Base-by-base conservation (phyloP, 257 asterid species). In the Paulownia fortunei region DNA sequence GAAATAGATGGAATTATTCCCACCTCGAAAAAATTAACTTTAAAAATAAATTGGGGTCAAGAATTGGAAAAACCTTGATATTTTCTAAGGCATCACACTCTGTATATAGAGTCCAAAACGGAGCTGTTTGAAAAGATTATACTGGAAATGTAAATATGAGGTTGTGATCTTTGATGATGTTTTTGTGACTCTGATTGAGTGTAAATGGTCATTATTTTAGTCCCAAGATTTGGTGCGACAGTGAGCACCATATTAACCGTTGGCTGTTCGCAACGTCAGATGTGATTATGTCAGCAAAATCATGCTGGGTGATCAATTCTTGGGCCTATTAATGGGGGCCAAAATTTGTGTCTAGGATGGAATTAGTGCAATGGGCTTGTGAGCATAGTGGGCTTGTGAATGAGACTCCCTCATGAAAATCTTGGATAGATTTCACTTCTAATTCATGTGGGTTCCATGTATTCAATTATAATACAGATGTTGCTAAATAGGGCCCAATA, bases 171-270 rank as follows among this genome's bases (percentile, higher is more conserved):
- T 15, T 49, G n/a, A 68, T 60, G 55, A 44, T 76, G 42, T 37
- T 59, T 74, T 72, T 62, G 76, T 79, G 36, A 72, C 70, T 18
- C 10, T 71, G 21, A 51, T 74, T 24, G 18, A 67, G 9, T 10
- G 66, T 72, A 49, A 55, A 77, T 34, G 87, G 89, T 62, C 78
- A 66, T 58, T 67, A 78, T 83, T 49, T 82, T 67, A 64, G 59
- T 76, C 54, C 58, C 68, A 56, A n/a, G 79, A 74, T 74, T 71
- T 82, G 78, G 63, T 44, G 80, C n/a, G 84, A 71, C 55, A 24
- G 5, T 5, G 76, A 47, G 49, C 76, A 37, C 59, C 36, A 42
- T 68, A 58, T 68, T 30, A 37, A 64, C 73, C 52, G 19, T 30
- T 1, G 75, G 42, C 19, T 32, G 63, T 15, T 36, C 15, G 64